Base-by-base conservation (phyloP, 2,329 filamentous ascomycete genomes). In the Orbilia javanica region DNA sequence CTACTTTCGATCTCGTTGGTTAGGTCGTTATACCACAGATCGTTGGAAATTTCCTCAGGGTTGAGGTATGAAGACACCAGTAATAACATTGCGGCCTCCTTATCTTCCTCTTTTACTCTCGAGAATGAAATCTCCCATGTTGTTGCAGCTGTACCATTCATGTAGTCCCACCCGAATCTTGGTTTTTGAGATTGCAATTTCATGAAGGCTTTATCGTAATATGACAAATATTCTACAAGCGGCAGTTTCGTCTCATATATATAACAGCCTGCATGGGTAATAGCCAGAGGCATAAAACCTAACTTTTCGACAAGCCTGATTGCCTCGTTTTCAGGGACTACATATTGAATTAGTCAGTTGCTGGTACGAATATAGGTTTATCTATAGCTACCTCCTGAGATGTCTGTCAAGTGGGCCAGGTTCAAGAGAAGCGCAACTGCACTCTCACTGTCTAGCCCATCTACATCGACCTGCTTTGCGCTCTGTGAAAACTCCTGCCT, bases 81-180 rank as follows among this genome's bases (percentile, higher is more conserved):
- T 25, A 60, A 25, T 39, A 60, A 13, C 6, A 39, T 3, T 27
- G 53, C 53, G 1, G 53, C 53, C 27, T 53, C 50, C 31, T 53
- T n/a, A 31, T 53, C 50, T 53, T 34, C 25, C 22, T 60, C 22
- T 31, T 60, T 2, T 11, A 60, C 18, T 10, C 4, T 52, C 72
- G 79, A 22, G 15, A 60, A 39, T 60, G 34, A 42, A n/a, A 69
- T 76, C 71, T 66, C 79, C 78, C 55, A 81, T 8, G 27, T 78
- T 57, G 64, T 80, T 15, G 25, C 64, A 42, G 69, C 76, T 46
- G 69, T 81, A 48, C 65, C 63, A 25, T 66, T 63, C 10, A 39
- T 15, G 25, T 79, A 46, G 10, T 71, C 60, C 63, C 70, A 79
- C 18, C 62, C 60, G 22, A 69, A 53, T 42, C 20, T 52, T 31